Evolutionary conservation across 1,284 basidiomycete species (phyloP).

Genomic region (Trametes pubescens): DNA sequence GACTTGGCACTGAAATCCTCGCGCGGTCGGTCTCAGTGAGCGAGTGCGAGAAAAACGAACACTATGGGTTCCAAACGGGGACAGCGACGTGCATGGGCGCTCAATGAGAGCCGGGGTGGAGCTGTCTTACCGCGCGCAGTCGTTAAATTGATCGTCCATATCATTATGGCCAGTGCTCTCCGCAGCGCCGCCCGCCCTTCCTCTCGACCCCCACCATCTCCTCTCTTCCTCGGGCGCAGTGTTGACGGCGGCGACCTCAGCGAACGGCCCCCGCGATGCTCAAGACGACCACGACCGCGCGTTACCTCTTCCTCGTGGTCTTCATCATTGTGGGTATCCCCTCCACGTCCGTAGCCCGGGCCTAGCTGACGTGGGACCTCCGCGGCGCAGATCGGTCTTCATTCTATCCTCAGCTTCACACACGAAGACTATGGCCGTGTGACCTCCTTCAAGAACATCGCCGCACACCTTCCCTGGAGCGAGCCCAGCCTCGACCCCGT

Average conservation of each 20-base stretch:
- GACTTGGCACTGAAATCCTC: background rate
- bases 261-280: constrained; percentile 15
- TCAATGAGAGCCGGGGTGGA: background rate
- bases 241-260: background rate
- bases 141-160: background rate
- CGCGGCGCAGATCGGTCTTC: constrained; percentile 41
- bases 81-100: background rate
- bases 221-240: background rate
- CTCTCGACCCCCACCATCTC: background rate
- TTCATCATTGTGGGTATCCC: constrained; percentile 38
- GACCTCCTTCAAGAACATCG: constrained; percentile 43
- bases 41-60: background rate
- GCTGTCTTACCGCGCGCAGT: constrained; percentile 5
- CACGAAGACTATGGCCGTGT: constrained; percentile 47
- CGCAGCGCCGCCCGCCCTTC: background rate
- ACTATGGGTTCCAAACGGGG: constrained; percentile 1
- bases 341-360: background rate
- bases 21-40: background rate
- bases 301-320: constrained; percentile 41
- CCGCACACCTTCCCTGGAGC: constrained; percentile 34
- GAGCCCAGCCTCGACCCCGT: constrained; percentile 14
- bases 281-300: constrained; percentile 38
- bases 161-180: background rate
- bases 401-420: constrained; percentile 47
- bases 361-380: constrained; percentile 10